Base-by-base conservation (phyloP, 495 filamentous ascomycete genomes). In the Penicillium ucsense region DNA sequence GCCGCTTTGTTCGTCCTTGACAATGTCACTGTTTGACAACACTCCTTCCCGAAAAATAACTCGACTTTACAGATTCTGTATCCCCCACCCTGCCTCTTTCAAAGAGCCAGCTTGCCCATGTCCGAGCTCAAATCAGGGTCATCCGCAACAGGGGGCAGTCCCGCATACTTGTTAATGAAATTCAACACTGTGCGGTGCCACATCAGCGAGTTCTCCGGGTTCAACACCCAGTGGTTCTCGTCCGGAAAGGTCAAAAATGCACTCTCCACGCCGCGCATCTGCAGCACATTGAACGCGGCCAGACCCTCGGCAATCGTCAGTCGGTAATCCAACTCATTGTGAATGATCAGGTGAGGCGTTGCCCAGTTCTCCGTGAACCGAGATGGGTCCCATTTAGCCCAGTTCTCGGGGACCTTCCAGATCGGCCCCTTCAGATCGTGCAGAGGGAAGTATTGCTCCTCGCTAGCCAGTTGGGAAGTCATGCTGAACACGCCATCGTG, bases 401-500 rank as follows among this genome's bases (percentile, higher is more conserved):
- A 97, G 6, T 74, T 77, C 36, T 79, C 81, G 51, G 86, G 82
- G 4, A 83, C 79, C 38, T 72, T 73, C 77, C 85, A 89, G n/a
- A 87, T 70, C 0, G 81, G 79, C 1, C 88, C 88, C 50, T 79
- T 75, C 41, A 95, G 81, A 48, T 95, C 91, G 57, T 89, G 88
- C 27, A 85, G 73, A 2, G 85, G 82, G 69, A 95, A 95, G 71
- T 88, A 96, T 28, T 91, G 81, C 64, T 96, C 90, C 52, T 96
- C 90, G 28, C 79, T 85, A 8, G 77, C 66, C 50, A 89, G 78
- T 64, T 88, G 81, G 42, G 78, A 80, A 5, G 81, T 73, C 52
- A 86, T 89, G 61, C 78, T 86, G 68, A 89, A 94, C 29, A 91
- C 80, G 33, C 90, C 90, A 62, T 95, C 91, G 63, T 97, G 91